Conservation (phyloP, 2,329 filamentous ascomycete genomes). For the Fusarium xylarioides region DNA sequence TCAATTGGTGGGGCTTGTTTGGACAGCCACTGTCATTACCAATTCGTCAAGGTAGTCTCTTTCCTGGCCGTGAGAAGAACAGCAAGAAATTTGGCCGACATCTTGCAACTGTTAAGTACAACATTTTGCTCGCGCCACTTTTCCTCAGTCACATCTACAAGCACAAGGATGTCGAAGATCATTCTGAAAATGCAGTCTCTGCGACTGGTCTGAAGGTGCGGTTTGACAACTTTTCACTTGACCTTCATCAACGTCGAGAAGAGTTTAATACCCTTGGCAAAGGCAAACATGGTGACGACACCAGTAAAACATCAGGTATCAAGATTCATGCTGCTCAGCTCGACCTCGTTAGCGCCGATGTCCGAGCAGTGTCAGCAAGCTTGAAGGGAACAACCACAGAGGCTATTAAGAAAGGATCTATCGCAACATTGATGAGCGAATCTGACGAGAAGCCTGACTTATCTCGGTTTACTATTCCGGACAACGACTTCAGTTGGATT, state of each 20-base stretch:
- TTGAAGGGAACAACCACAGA: constrained; percentile 83
- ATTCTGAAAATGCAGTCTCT: constrained; percentile 78
- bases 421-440: constrained; percentile 61
- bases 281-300: constrained; percentile 75
- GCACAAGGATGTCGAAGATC: constrained; percentile 93
- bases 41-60: constrained; percentile 89
- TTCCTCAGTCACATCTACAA: constrained; percentile 99
- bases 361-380: constrained; percentile 90
- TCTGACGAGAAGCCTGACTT: constrained; percentile 73
- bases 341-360: constrained; percentile 89
- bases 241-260: constrained; percentile 92
- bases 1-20: constrained; percentile 97
- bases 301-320: constrained; percentile 82
- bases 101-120: constrained; percentile 98
- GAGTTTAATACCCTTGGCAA: constrained; percentile 86
- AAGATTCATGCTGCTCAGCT: constrained; percentile 95
- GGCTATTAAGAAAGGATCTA: constrained; percentile 71
- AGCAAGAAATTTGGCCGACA: constrained; percentile 99
- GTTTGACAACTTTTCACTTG: constrained; percentile 96
- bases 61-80: constrained; percentile 92
- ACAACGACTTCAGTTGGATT: constrained; percentile 95
- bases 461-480: constrained; percentile 92
- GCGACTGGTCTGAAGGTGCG: constrained; percentile 97
- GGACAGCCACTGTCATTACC: constrained; percentile 94
- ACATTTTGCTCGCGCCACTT: constrained; percentile 86